Evolutionary conservation across 352 stramenopile genomes (phyloP).

Genomic region (Salisapilia sapeloensis): DNA sequence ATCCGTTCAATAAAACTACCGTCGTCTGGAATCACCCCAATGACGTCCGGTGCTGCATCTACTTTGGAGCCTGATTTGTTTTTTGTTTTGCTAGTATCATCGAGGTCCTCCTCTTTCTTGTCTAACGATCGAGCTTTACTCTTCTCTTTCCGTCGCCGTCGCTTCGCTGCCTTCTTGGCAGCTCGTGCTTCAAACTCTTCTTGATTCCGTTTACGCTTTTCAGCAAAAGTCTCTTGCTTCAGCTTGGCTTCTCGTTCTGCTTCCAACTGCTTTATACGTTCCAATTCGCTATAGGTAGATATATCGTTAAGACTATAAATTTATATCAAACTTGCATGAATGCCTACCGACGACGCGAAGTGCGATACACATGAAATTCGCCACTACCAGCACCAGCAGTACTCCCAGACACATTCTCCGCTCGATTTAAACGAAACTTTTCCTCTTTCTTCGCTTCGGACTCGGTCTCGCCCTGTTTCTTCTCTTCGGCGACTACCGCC

Average conservation of each 20-base stretch:
- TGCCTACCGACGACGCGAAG: slow-evolving; percentile 62
- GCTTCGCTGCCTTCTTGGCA: slow-evolving; percentile 62
- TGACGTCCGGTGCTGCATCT: slow-evolving; percentile 25
- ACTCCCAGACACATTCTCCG: slow-evolving; percentile 92
- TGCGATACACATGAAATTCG: slow-evolving; percentile 95
- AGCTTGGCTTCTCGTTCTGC: slow-evolving; percentile 48
- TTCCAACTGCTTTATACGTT: slow-evolving; percentile 84
- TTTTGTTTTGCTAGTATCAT: slow-evolving; percentile 4
- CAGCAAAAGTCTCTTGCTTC: slow-evolving; percentile 46
- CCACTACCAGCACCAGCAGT: slow-evolving; percentile 87
- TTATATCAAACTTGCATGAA: background rate
- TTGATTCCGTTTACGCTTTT: slow-evolving; percentile 36
- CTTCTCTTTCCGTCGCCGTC: slow-evolving; percentile 52
- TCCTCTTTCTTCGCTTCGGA: slow-evolving; percentile 6
- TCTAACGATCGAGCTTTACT: slow-evolving; percentile 25
- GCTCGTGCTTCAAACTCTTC: slow-evolving; percentile 51
- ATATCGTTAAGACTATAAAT: background rate
- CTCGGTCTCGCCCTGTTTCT: background rate
- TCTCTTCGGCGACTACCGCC: background rate
- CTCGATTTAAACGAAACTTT: slow-evolving; percentile 47
- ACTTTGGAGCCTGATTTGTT: slow-evolving; percentile 4
- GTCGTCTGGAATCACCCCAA: slow-evolving; percentile 66
- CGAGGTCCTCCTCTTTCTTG: slow-evolving; percentile 5
- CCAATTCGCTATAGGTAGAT: slow-evolving; percentile 58
- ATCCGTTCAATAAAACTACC: slow-evolving; percentile 64